phyloP scores from a whole-genome alignment of 148 eudicot genomes.

The Agrostemma githago region DNA sequence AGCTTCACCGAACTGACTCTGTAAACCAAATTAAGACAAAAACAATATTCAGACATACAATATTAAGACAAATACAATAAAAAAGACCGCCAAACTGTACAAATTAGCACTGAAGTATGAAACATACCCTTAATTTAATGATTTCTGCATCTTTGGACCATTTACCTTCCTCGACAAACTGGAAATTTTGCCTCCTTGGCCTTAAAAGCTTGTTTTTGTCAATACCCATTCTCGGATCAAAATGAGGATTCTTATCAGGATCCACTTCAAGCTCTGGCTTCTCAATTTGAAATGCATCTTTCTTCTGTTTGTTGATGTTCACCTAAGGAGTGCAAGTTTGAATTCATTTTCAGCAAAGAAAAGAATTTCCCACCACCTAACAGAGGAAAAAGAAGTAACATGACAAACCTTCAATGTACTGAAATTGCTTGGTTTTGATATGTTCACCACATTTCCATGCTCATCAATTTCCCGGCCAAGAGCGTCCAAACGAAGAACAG shows the following conservation, averaged over 20 bases:
- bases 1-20: slow-evolving; percentile 98
- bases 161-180: slow-evolving; percentile 99
- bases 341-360: slow-evolving; percentile 1
- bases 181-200: slow-evolving; percentile 78
- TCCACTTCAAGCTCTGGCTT: slow-evolving; percentile 92
- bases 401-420: slow-evolving; percentile 81
- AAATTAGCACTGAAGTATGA: not conserved
- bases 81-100: not conserved
- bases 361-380: not conserved
- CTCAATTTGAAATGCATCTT: slow-evolving; percentile 89
- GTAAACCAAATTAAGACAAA: slow-evolving; percentile 16
- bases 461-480: slow-evolving; percentile 93
- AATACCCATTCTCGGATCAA: slow-evolving; percentile 88
- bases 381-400: slow-evolving; percentile 13
- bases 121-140: slow-evolving; percentile 65
- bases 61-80: not conserved
- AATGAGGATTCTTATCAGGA: slow-evolving; percentile 84
- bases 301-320: slow-evolving; percentile 94
- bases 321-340: slow-evolving; percentile 44
- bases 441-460: slow-evolving; percentile 83
- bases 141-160: slow-evolving; percentile 96
- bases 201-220: slow-evolving; percentile 76
- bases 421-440: slow-evolving; percentile 61
- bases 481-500: slow-evolving; percentile 90
- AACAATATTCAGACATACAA: not conserved